A percentile compares a stretch with the other conserved stretches of the same genome.
Evolutionary conservation across 768 basidiomycete genomes (phyloP).

Genomic region (Termitomyces sp.): DNA sequence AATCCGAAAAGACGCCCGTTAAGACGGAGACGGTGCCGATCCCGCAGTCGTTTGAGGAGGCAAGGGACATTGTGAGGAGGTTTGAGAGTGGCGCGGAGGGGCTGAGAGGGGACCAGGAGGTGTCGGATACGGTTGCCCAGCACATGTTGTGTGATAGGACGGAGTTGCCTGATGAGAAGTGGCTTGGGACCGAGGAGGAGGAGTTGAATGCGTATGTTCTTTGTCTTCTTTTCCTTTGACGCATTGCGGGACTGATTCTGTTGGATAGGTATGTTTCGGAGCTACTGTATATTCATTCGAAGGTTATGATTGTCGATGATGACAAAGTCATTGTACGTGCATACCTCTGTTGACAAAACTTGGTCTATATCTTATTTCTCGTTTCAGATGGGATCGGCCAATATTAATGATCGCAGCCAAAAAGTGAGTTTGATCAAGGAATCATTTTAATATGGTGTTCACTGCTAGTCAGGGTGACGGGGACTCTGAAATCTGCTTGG

Average conservation of each 20-base stretch:
- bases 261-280: conserved; percentile 72
- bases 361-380: neutral
- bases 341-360: neutral
- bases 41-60: conserved; percentile 66
- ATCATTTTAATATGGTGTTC: conserved; percentile 4
- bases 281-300: conserved; percentile 79
- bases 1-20: conserved; percentile 45
- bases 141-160: conserved; percentile 69
- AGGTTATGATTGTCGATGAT: conserved; percentile 95
- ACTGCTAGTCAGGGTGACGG: conserved; percentile 65
- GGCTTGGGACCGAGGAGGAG: conserved; percentile 82
- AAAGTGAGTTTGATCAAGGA: conserved; percentile 37
- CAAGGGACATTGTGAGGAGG: conserved; percentile 20
- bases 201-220: conserved; percentile 69
- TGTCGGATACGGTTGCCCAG: conserved; percentile 77
- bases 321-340: conserved; percentile 76
- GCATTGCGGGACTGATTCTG: conserved; percentile 12
- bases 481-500: conserved; percentile 91
- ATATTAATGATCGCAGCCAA: conserved; percentile 86
- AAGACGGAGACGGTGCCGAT: conserved; percentile 64
- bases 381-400: conserved; percentile 85
- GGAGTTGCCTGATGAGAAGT: conserved; percentile 68
- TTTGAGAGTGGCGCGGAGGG: conserved; percentile 68
- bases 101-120: conserved; percentile 56
- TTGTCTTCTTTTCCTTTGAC: conserved; percentile 5